Percentiles rank a stretch among this genome's conserved stretches.
These are phyloP conservation scores for Aspergillus nidulans DNA, from an alignment of 495 filamentous ascomycete species.

Conservation along the genomic window DNA sequence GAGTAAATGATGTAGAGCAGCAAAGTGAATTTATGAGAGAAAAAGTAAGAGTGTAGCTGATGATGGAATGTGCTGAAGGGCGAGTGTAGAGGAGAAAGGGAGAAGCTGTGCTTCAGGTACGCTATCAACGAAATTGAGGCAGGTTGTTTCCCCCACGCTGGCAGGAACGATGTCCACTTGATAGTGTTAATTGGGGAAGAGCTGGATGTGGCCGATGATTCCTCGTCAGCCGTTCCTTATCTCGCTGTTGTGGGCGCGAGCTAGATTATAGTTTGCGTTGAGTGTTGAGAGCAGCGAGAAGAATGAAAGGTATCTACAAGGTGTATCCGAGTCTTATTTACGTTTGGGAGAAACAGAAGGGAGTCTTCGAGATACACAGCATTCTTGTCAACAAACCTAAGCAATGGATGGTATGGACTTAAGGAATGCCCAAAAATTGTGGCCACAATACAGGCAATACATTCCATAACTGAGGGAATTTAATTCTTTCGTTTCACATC, in stretches of 20 bases:
- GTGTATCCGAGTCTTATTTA: not conserved
- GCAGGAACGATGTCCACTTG: not conserved
- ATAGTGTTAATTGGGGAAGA: not conserved
- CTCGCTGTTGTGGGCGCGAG: not conserved
- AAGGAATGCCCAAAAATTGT: not conserved
- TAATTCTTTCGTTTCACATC: not conserved
- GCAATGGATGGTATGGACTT: not conserved
- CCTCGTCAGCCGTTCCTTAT: not conserved
- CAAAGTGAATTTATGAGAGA: not conserved
- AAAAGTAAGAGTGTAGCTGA: not conserved
- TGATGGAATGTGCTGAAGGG: not conserved
- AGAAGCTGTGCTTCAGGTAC: not conserved
- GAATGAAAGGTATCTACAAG: not conserved
- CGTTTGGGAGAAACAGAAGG: not conserved
- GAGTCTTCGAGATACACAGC: not conserved
- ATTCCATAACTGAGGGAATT: not conserved
- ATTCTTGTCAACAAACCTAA: constrained; percentile 7
- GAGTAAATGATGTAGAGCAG: not conserved
- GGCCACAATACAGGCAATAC: not conserved
- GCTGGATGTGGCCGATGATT: not conserved
- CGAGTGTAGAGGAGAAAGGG: not conserved
- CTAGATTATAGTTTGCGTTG: not conserved
- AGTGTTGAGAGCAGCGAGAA: not conserved
- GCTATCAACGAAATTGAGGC: not conserved
- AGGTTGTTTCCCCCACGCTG: not conserved